Evolutionary conservation across 371 early-diverging fungal species (phyloP).

Genomic region (Batrachochytrium dendrobatidis): DNA sequence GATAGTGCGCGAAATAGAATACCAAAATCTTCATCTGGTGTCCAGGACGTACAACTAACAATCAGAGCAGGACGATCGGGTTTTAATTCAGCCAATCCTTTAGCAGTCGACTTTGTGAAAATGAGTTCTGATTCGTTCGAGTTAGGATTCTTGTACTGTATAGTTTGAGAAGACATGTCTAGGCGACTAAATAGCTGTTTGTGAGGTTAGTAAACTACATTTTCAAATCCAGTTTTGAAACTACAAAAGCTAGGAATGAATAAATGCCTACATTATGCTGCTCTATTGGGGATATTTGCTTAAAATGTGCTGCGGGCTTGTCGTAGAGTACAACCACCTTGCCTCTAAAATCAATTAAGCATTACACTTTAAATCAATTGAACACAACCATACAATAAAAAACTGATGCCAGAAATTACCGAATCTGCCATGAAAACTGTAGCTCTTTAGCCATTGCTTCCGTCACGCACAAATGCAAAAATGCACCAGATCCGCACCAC

Average conservation of each 20-base stretch:
- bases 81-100: slow-evolving; percentile 1
- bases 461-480: slow-evolving; percentile 82
- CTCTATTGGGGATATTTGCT: slow-evolving; percentile 14
- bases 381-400: no score
- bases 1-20: slow-evolving; percentile 66
- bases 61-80: slow-evolving; percentile 57
- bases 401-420: no score
- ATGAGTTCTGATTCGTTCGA: neutral
- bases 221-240: no score
- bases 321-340: slow-evolving; percentile 27
- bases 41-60: slow-evolving; percentile 92
- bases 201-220: no score
- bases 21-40: slow-evolving; percentile 90
- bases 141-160: neutral
- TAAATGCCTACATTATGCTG: slow-evolving; percentile 22
- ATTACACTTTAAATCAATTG: no score
- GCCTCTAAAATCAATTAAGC: slow-evolving; percentile 16
- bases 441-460: slow-evolving; percentile 61
- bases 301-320: slow-evolving; percentile 26
- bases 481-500: slow-evolving; percentile 60
- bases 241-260: no score
- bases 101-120: neutral
- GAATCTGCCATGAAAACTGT: neutral
- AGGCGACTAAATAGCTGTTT: slow-evolving; percentile 3
- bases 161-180: neutral